These are phyloP conservation scores for Blastobotrys arbuscula DNA, from an alignment of 1,139 yeast species.

Conservation along the genomic window DNA sequence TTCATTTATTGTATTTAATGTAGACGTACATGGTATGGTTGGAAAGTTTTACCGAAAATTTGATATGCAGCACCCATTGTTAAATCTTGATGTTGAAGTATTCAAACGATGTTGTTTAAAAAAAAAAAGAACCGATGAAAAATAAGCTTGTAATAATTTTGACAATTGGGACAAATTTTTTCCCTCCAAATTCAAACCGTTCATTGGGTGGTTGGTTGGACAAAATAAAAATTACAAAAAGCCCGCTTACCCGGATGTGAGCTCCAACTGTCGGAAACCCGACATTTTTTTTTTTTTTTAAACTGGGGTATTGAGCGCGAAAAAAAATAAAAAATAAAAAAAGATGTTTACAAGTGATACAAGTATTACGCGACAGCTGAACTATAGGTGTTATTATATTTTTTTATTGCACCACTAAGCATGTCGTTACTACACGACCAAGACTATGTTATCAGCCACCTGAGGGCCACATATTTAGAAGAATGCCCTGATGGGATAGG, in stretches of 20 bases:
- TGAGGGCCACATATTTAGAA: conserved; percentile 32
- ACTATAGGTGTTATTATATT: too few relatives aligned
- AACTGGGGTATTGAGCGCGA: too few relatives aligned
- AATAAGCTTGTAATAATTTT: too few relatives aligned
- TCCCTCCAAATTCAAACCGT: background rate
- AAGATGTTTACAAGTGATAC: too few relatives aligned
- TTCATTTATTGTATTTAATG: conserved; percentile 8
- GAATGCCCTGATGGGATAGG: conserved; percentile 33
- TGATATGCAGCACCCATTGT: conserved; percentile 75
- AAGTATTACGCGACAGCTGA: too few relatives aligned
- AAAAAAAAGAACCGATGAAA: background rate
- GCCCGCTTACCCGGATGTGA: too few relatives aligned
- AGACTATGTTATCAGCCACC: conserved; percentile 31
- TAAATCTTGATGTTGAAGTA: background rate
- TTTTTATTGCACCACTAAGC: background rate
- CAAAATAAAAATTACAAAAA: too few relatives aligned
- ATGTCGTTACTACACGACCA: conserved; percentile 31
- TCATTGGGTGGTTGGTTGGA: background rate
- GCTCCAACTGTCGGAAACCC: too few relatives aligned
- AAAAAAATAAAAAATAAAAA: too few relatives aligned
- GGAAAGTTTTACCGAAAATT: conserved; percentile 70
- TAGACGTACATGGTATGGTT: conserved; percentile 54
- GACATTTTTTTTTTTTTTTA: too few relatives aligned
- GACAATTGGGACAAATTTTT: too few relatives aligned
- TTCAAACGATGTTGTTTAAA: background rate